These are phyloP conservation scores for Penicillium sp. DNA, from an alignment of 2,329 filamentous ascomycete species.

Conservation along the genomic window DNA sequence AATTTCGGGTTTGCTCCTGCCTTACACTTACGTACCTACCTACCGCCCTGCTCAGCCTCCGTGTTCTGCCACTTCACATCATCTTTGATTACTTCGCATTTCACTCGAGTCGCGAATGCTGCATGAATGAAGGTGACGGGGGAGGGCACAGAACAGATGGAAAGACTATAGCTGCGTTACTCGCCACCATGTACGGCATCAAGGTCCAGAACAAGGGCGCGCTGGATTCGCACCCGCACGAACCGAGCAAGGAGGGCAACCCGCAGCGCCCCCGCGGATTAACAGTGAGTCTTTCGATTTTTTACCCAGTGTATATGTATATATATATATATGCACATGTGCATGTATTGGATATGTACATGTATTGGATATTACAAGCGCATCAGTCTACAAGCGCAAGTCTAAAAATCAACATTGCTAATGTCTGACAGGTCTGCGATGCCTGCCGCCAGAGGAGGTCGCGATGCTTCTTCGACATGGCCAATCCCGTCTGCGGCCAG, in stretches of 20 bases:
- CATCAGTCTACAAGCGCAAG: too few species aligned
- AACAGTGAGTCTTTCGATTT: not conserved
- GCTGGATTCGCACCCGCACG: not conserved
- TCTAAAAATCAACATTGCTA: not conserved
- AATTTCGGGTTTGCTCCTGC: too few species aligned
- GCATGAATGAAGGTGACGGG: too few species aligned
- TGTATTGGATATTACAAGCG: too few species aligned
- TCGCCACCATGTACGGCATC: not conserved
- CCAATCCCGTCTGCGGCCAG: slow-evolving; percentile 5
- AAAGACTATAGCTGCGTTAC: not conserved
- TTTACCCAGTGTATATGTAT: not conserved
- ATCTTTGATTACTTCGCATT: too few species aligned
- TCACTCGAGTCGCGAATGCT: too few species aligned
- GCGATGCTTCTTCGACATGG: slow-evolving; percentile 6
- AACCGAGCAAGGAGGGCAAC: not conserved
- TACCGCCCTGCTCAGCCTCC: not conserved
- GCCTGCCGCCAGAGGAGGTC: slow-evolving; percentile 11
- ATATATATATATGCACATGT: too few species aligned
- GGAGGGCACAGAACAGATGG: not conserved
- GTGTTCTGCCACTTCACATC: too few species aligned
- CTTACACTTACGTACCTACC: not conserved
- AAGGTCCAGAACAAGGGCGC: not conserved
- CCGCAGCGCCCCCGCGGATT: not conserved
- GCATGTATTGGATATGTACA: too few species aligned
- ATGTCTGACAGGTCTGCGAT: slow-evolving; percentile 6